A percentile compares a stretch with the other conserved stretches of the same genome.
Evolutionary conservation across 2,329 filamentous ascomycete genomes (phyloP).

Genomic region (Pseudogymnoascus sp.): DNA sequence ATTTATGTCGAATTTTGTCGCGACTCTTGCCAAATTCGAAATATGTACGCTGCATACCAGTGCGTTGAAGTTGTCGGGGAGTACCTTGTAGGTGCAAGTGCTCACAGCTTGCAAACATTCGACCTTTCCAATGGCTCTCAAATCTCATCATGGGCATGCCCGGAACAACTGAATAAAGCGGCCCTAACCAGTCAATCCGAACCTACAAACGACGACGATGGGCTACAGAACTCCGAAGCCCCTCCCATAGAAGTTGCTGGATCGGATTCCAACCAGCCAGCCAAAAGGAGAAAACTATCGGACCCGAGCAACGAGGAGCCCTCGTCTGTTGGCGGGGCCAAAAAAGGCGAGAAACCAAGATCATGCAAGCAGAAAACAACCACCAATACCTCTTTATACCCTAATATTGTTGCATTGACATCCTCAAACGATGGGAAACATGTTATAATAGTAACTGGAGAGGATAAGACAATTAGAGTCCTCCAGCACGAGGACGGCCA

Average conservation of each 20-base stretch:
- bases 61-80: conserved; percentile 46
- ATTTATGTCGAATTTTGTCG: background rate
- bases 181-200: background rate
- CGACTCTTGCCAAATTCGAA: conserved; percentile 12
- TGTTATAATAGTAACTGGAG: conserved; percentile 71
- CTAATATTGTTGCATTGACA: conserved; percentile 62
- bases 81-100: conserved; percentile 65
- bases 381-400: conserved; percentile 37
- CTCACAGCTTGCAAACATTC: conserved; percentile 63
- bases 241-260: conserved; percentile 10
- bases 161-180: conserved; percentile 11
- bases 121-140: conserved; percentile 47
- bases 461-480: conserved; percentile 85
- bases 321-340: background rate
- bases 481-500: conserved; percentile 59
- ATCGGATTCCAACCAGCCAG: conserved; percentile 15
- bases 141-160: conserved; percentile 38
- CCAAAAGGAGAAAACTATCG: conserved; percentile 28
- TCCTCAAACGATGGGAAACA: conserved; percentile 57
- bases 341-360: conserved; percentile 11
- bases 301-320: conserved; percentile 5
- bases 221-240: conserved; percentile 11
- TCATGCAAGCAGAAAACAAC: conserved; percentile 17
- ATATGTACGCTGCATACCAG: conserved; percentile 56
- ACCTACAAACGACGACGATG: conserved; percentile 12